These are phyloP conservation scores for Fusarium fujikuroi DNA, from an alignment of 2,329 filamentous ascomycete genomes.

Conservation along the genomic window DNA sequence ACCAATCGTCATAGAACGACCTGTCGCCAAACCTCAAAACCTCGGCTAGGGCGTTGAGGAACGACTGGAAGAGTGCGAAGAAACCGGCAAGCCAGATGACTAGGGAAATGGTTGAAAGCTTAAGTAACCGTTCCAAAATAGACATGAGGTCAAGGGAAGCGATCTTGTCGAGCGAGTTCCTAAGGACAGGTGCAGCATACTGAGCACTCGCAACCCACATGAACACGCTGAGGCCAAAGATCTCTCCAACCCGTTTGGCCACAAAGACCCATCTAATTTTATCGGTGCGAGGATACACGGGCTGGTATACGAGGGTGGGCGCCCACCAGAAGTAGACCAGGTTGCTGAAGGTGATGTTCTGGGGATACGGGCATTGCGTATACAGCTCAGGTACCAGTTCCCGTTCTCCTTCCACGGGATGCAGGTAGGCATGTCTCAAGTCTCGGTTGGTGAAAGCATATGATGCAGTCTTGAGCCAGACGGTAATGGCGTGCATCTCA, in stretches of 20 bases:
- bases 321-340: constrained; percentile 98
- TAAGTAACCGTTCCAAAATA: constrained; percentile 90
- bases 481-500: constrained; percentile 91
- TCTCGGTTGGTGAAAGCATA: constrained; percentile 98
- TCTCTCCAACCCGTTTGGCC: constrained; percentile 81
- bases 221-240: constrained; percentile 81
- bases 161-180: constrained; percentile 91
- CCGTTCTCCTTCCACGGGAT: constrained; percentile 73
- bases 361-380: constrained; percentile 83
- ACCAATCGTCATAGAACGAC: constrained; percentile 98
- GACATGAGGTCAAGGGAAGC: constrained; percentile 80
- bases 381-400: constrained; percentile 86
- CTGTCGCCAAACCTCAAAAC: constrained; percentile 90
- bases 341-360: constrained; percentile 89
- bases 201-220: constrained; percentile 97
- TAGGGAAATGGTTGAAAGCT: constrained; percentile 92
- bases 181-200: constrained; percentile 89
- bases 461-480: constrained; percentile 95
- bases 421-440: constrained; percentile 88
- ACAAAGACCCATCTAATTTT: constrained; percentile 90
- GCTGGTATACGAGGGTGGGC: constrained; percentile 95
- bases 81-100: constrained; percentile 98
- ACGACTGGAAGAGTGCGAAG: constrained; percentile 94
- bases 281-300: constrained; percentile 88
- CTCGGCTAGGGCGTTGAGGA: constrained; percentile 91